Evolutionary conservation across 768 basidiomycete genomes (phyloP).

Genomic region (Calvatia gigantea): DNA sequence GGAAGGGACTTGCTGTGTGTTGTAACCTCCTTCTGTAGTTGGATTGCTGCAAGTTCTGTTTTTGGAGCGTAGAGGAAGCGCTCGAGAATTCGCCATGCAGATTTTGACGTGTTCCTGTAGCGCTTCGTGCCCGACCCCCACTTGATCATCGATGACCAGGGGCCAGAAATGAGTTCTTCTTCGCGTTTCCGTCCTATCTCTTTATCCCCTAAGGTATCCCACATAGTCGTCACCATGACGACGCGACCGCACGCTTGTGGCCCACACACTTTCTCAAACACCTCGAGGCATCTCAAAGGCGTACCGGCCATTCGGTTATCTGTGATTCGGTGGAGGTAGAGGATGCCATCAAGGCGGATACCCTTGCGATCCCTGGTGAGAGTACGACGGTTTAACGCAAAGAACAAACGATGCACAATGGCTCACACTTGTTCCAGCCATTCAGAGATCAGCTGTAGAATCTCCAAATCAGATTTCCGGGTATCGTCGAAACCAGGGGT

Average conservation of each 20-base stretch:
- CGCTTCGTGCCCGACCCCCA: background rate
- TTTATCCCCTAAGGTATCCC: slow-evolving; percentile 19
- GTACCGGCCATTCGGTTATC: slow-evolving; percentile 29
- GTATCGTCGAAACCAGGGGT: slow-evolving; percentile 27
- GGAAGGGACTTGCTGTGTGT: too few species aligned
- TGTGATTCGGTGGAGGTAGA: slow-evolving; percentile 32
- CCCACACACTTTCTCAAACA: slow-evolving; percentile 35
- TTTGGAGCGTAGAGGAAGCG: too few species aligned
- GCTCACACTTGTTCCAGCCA: slow-evolving; percentile 17
- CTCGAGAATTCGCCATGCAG: background rate
- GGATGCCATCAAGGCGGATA: slow-evolving; percentile 22
- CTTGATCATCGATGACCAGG: slow-evolving; percentile 15
- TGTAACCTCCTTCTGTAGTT: too few species aligned
- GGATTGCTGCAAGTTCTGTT: too few species aligned
- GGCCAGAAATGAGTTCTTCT: slow-evolving; percentile 11
- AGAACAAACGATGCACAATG: background rate
- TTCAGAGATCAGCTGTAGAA: slow-evolving; percentile 21
- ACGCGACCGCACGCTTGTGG: slow-evolving; percentile 24
- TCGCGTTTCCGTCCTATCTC: slow-evolving; percentile 10
- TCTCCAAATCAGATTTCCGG: slow-evolving; percentile 17
- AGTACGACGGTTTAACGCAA: background rate
- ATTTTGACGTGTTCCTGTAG: too few species aligned
- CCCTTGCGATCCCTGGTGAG: background rate
- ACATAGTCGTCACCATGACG: slow-evolving; percentile 36
- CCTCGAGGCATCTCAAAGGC: slow-evolving; percentile 21